Conservation (phyloP, 1,139 yeast genomes). For the Nakaseomyces delphensis region DNA sequence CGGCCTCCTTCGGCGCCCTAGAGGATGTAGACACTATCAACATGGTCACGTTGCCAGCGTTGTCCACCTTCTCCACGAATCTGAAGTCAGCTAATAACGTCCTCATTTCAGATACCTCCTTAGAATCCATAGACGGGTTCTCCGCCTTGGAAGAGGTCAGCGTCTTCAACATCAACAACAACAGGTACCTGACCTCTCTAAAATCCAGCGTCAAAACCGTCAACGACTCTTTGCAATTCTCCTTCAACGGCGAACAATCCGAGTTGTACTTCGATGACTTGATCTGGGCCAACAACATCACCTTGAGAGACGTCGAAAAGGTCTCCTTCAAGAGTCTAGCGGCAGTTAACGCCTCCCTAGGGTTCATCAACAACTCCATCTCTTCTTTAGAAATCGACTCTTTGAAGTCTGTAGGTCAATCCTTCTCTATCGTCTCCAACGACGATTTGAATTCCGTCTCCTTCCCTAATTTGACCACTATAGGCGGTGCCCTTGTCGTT, state of each 20-base stretch:
- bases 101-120: constrained; percentile 77
- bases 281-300: constrained; percentile 75
- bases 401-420: constrained; percentile 63
- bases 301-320: constrained; percentile 69
- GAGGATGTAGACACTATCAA: constrained; percentile 70
- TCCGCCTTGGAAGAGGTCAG: constrained; percentile 57
- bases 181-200: constrained; percentile 57
- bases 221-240: constrained; percentile 63
- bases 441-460: constrained; percentile 58
- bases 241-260: constrained; percentile 74
- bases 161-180: constrained; percentile 83
- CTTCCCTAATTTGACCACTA: constrained; percentile 57
- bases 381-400: constrained; percentile 48
- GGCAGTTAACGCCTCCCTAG: constrained; percentile 68
- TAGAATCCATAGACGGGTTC: constrained; percentile 72
- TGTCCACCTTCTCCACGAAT: constrained; percentile 59
- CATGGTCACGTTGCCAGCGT: constrained; percentile 80
- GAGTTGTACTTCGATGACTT: constrained; percentile 61
- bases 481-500: constrained; percentile 85
- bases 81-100: constrained; percentile 67
- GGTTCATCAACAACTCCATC: constrained; percentile 60
- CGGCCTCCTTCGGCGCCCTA: constrained; percentile 70
- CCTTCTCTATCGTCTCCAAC: constrained; percentile 70
- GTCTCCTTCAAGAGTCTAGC: constrained; percentile 62
- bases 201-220: constrained; percentile 69